phyloP scores from a whole-genome alignment of 371 early-diverging fungal species.

The Mycotypha africana region DNA sequence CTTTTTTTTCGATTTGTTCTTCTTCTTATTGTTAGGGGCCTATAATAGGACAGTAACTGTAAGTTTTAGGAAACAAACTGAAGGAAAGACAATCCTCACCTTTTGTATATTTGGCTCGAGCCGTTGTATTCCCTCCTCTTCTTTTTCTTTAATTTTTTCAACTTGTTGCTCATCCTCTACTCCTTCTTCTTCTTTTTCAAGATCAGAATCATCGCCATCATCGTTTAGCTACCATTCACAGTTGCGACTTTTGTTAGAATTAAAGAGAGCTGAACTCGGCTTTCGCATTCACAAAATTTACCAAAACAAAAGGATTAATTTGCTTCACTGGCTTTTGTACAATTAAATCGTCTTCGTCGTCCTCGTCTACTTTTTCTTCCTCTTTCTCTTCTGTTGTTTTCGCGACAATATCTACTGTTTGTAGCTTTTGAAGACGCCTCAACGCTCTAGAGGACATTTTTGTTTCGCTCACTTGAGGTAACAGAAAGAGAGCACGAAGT shows the following conservation, averaged over 20 bases:
- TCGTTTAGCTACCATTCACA: too few species aligned
- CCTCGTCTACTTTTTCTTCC: slow-evolving; percentile 33
- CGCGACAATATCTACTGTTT: slow-evolving; percentile 12
- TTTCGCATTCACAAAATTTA: slow-evolving; percentile 12
- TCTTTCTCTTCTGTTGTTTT: slow-evolving; percentile 23
- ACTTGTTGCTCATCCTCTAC: slow-evolving; percentile 6
- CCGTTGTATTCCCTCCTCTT: not conserved
- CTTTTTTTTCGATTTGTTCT: slow-evolving; percentile 25
- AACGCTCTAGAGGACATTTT: slow-evolving; percentile 45
- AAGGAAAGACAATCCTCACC: too few species aligned
- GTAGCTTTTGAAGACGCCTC: slow-evolving; percentile 32
- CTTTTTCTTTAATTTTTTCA: slow-evolving; percentile 4
- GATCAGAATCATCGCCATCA: slow-evolving; percentile 29
- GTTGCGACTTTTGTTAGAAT: not conserved
- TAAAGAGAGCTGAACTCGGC: not conserved
- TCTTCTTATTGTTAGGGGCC: slow-evolving; percentile 21
- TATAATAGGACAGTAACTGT: not conserved
- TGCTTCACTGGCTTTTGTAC: slow-evolving; percentile 10
- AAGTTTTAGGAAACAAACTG: not conserved
- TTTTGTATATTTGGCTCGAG: not conserved
- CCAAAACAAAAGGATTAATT: slow-evolving; percentile 68
- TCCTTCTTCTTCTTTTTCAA: slow-evolving; percentile 29
- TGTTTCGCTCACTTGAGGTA: not conserved
- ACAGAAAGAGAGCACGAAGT: too few species aligned
- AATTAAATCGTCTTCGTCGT: too few species aligned